Evolutionary conservation across 2,329 filamentous ascomycete genomes (phyloP).

Genomic region (Exophiala viscosa): DNA sequence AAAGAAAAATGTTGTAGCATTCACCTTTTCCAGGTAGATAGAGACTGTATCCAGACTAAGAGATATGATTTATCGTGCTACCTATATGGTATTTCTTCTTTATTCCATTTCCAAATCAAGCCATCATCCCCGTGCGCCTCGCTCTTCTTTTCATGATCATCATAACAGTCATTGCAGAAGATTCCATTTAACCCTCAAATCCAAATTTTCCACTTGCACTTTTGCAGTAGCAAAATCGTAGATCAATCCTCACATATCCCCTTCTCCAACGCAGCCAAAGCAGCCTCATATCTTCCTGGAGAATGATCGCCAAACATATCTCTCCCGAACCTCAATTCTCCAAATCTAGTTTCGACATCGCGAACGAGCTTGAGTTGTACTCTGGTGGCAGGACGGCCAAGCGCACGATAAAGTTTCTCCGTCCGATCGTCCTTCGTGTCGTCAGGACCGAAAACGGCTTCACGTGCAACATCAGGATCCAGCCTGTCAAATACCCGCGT

Average conservation of each 20-base stretch:
- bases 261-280: constrained; percentile 57
- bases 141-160: too few relatives aligned
- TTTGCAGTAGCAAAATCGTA: too few relatives aligned
- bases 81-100: too few relatives aligned
- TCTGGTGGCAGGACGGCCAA: constrained; percentile 64
- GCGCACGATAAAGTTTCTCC: constrained; percentile 30
- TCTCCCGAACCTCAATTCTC: constrained; percentile 66
- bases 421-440: constrained; percentile 35
- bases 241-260: constrained; percentile 41
- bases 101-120: too few relatives aligned
- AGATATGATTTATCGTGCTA: too few relatives aligned
- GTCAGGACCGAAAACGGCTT: constrained; percentile 44
- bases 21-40: too few relatives aligned
- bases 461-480: constrained; percentile 46
- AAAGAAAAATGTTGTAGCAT: too few relatives aligned
- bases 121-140: too few relatives aligned
- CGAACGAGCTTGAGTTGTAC: constrained; percentile 67
- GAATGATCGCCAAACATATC: constrained; percentile 75
- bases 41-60: too few relatives aligned
- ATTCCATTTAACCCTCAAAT: too few relatives aligned
- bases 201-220: too few relatives aligned
- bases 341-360: constrained; percentile 67
- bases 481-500: constrained; percentile 61
- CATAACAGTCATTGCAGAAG: too few relatives aligned
- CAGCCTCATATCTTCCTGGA: constrained; percentile 69